Conservation (phyloP, 108 stramenopile species). For the Skeletonema potamos region DNA sequence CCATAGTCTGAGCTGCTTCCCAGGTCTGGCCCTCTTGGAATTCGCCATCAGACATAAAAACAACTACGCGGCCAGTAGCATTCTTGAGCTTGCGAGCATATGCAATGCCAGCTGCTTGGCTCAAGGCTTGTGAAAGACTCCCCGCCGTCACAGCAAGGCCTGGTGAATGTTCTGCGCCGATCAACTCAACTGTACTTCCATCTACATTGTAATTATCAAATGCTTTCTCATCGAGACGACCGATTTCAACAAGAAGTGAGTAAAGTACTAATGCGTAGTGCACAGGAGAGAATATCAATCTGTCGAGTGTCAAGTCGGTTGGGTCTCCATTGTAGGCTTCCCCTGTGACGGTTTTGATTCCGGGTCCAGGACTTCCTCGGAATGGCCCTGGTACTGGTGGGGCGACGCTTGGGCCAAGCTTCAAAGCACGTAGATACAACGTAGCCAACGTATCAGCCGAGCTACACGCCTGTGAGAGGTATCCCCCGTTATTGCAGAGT, state of each 20-base stretch:
- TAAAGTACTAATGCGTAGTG: slow-evolving; percentile 20
- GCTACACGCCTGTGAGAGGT: slow-evolving; percentile 25
- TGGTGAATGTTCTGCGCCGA: slow-evolving; percentile 29
- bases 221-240: slow-evolving; percentile 22
- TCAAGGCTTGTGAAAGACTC: slow-evolving; percentile 15
- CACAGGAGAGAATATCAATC: slow-evolving; percentile 26
- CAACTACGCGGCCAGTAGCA: slow-evolving; percentile 14
- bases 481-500: slow-evolving; percentile 24
- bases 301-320: slow-evolving; percentile 7
- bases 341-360: slow-evolving; percentile 5
- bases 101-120: slow-evolving; percentile 29
- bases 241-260: slow-evolving; percentile 20
- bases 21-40: slow-evolving; percentile 31
- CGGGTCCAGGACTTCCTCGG: not conserved
- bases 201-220: slow-evolving; percentile 25
- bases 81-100: slow-evolving; percentile 12
- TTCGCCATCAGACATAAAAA: slow-evolving; percentile 29
- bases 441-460: slow-evolving; percentile 16
- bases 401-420: slow-evolving; percentile 15
- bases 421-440: slow-evolving; percentile 16
- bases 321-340: slow-evolving; percentile 29
- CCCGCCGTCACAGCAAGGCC: slow-evolving; percentile 26
- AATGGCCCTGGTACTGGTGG: slow-evolving; percentile 16
- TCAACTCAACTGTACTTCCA: slow-evolving; percentile 20
- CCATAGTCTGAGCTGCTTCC: slow-evolving; percentile 13